Evolutionary conservation across 495 filamentous ascomycete species (phyloP), one percentile per base, ranked within the genome.

Genomic region (Penicillium silybi): DNA sequence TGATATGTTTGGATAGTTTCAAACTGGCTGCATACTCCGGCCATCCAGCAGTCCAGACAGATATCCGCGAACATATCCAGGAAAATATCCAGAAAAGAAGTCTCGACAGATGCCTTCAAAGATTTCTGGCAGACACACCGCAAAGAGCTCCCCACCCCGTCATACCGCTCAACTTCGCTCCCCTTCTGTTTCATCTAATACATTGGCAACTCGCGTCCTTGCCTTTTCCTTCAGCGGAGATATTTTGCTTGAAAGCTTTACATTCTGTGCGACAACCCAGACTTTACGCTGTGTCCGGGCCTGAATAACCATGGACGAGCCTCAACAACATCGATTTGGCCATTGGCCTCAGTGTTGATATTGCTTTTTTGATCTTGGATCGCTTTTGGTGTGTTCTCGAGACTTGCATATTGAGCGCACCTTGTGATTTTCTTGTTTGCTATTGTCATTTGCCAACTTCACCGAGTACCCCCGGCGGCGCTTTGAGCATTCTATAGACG

Each of bases 1-100:
- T 26, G 84, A 85, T 57, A 81, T 89, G 78, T 89, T 89, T 68
- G 81, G 75, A 29, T 83, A 64, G 50, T 46, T 18, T 3, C 29
- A 4, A 0, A 32, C 29, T 32, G 29, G 29, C 7, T 6, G 26
- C 5, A 13, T 32, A 23, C 22, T 6, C 6, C 6, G 22, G 22
- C 22, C 6, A 23, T 32, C 29, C 10, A 13, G 4, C 29, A 32
- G 29, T 1, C 26, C 26, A 29, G 1, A 9, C 1, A 29, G 3
- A 29, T 29, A 29, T 6, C 11, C 3, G 7, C n/a, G n/a, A n/a
- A n/a, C n/a, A n/a, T n/a, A n/a, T n/a, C n/a, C n/a, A n/a, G n/a
- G n/a, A n/a, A n/a, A n/a, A n/a, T n/a, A n/a, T n/a, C n/a, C n/a
- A n/a, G n/a, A n/a, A n/a, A n/a, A n/a, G n/a, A n/a, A n/a, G n/a